Base-by-base conservation (phyloP, 495 filamentous ascomycete species). In the Penicillium robsamsonii region DNA sequence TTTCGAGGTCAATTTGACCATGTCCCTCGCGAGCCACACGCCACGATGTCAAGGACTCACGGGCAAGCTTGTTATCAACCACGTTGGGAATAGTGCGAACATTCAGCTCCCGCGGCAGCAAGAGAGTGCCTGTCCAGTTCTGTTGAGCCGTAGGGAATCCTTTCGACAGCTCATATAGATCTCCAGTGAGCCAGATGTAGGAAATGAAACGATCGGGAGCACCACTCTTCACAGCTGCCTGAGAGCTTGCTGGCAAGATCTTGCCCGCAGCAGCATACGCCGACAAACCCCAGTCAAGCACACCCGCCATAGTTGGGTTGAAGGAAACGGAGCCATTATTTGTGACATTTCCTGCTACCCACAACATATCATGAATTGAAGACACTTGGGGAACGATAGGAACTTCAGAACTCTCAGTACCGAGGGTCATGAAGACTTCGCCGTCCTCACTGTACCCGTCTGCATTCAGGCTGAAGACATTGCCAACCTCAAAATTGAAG, bases 401-500 rank as follows among this genome's bases (percentile, higher is more conserved):
- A 0, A 37, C 41, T 6, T 29, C 18, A 0, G 63, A 62, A 9
- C 63, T 53, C 50, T 65, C 63, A 0, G 54, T 55, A n/a, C 63
- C 63, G 8, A 65, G 44, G 5, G 59, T 62, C 17, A 51, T 43
- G 29, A 65, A 62, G 11, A 59, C 35, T 27, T 57, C 50, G 13
- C 63, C 63, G 0, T 57, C 40, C 8, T 31, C 27, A 41, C 56
- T 59, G 41, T 65, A 62, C 4, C 59, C 63, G 17, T 65, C 46
- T 10, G 49, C 42, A 22, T 59, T 50, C 17, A 65, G 50, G 24
- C 18, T 27, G 53, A 62, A 57, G 45, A 57, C 20, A 30, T 65
- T 65, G 31, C 46, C 63, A 18, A 48, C 48, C 42, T 65, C 63
- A 41, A 59, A 65, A 51, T 65, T 65, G 59, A 59, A 65, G 6